A percentile compares a stretch with the other conserved stretches of the same genome.
Evolutionary conservation across 1,139 yeast genomes (phyloP).

Genomic region (Scheffersomyces segobiensis): DNA sequence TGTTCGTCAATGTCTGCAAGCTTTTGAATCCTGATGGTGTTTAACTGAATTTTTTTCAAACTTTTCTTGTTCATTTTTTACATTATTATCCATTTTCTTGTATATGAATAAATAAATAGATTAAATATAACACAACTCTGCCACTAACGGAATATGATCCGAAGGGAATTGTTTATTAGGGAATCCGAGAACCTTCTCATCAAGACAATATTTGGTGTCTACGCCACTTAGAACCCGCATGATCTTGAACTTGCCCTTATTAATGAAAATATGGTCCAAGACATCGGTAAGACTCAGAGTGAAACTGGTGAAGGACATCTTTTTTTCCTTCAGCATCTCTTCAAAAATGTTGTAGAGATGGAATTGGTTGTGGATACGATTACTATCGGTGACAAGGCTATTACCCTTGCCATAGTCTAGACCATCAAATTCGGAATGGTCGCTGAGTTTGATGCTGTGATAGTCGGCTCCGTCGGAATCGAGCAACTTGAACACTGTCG

Average conservation of each 20-base stretch:
- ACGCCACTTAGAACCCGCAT: conserved; percentile 21
- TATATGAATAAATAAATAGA: not conserved
- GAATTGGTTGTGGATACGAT: conserved; percentile 21
- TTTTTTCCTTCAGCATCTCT: conserved; percentile 2
- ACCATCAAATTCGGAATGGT: conserved; percentile 23
- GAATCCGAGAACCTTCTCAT: conserved; percentile 26
- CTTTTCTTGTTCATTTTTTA: too few species aligned
- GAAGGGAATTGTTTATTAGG: conserved; percentile 46
- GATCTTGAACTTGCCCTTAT: not conserved
- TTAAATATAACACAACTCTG: conserved; percentile 2
- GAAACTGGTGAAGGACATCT: conserved; percentile 49
- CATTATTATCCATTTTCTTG: not conserved
- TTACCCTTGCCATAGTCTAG: conserved; percentile 34
- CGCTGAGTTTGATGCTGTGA: conserved; percentile 22
- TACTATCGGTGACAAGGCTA: conserved; percentile 19
- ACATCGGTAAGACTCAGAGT: conserved; percentile 51
- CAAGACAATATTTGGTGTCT: conserved; percentile 16
- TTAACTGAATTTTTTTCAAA: too few species aligned
- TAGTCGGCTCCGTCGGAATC: conserved; percentile 25
- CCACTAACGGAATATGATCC: conserved; percentile 40
- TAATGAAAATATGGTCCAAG: conserved; percentile 51
- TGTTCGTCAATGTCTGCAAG: too few species aligned
- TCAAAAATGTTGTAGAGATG: conserved; percentile 8
- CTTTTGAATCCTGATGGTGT: too few species aligned
- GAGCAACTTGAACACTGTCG: conserved; percentile 49